Base-by-base conservation (phyloP, 495 filamentous ascomycete species). In the Halenospora varia region DNA sequence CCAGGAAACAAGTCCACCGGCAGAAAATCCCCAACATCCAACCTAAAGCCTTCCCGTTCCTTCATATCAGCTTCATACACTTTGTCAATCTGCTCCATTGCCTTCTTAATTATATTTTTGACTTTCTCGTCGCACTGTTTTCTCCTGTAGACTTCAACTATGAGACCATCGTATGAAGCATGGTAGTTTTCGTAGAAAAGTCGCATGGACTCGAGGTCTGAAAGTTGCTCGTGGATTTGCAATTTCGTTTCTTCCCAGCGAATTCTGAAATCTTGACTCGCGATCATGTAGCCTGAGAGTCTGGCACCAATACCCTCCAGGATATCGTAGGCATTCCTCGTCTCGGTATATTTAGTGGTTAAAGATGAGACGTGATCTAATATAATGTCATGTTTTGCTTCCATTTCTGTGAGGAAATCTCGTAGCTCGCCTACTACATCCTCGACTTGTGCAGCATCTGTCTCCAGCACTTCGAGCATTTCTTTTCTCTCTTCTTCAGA, bases 1-100 rank as follows among this genome's bases (percentile, higher is more conserved):
- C 87, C 89, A 0, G 86, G 85, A 94, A 93, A 98, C 41, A 98
- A 84, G 65, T 97, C 95, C 2, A 84, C 82, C 0, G 94, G 94
- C 18, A 98, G 70, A 65, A 83, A 94, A 57, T 96, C 89, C 2
- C 91, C 92, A 18, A 92, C 83, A 57, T 96, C 89, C 6, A 83
- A 74, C 24, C 85, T 81, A 72, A 98, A 98, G 13, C 77, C 72
- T 62, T 95, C 89, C 24, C 94, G 75, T 57, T 89, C 85, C 53
- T 81, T 77, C 40, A 82, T 71, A 71, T 98, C 94, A 26, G 79
- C 79, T 54, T 88, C 84, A 56, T 88, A 81, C 20, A 97, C 76
- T 65, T 83, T 84, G 50, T 92, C 82, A 9, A 97, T 74, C 62
- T 87, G 87, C 56, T 82, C 80, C 68, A 82, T 82, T 0, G 91